Evolutionary conservation across 2,329 filamentous ascomycete genomes (phyloP), one percentile per base, ranked within the genome.

Genomic region (Cryphonectria carpinicola): DNA sequence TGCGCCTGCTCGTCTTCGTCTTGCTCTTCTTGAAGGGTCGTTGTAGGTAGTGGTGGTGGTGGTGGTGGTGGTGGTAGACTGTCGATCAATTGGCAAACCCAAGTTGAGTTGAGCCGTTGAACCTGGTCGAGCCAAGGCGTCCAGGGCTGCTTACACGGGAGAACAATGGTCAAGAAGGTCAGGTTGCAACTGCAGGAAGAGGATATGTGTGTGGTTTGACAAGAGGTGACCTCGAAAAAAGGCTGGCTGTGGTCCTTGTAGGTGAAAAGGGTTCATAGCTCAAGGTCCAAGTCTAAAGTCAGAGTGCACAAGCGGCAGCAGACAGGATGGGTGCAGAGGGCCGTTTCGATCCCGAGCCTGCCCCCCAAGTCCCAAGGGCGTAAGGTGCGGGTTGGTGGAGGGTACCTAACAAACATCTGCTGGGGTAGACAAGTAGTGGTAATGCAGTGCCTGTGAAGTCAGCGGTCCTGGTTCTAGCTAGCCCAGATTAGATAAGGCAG

Each of bases 401-500:
- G 37, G 54, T 54, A 28, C 54, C 52, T 56, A 14, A 17, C 11
- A 4, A 43, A 39, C n/a, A 35, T 7, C 28, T 28, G 37, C 25
- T 64, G n/a, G 28, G 25, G 25, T 4, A 32, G 32, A 32, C 32
- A 32, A 32, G 37, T 25, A 32, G 54, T 32, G 54, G 25, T 54
- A 54, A 54, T 7, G 49, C 49, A 54, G 54, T 32, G 28, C n/a
- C n/a, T 56, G 54, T 56, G 25, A 56, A 56, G 54, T 54, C 52
- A 61, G 58, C 19, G 28, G 35, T 13, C 19, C 61, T 64, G 61
- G 61, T 61, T 67, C n/a, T 35, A 58, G 66, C 54, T 67, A 60
- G 41, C 28, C 49, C 49, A 37, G 65, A 67, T 60, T 65, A 65
- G 63, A 65, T 65, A 65, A 65, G 63, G 43, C 28, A 17, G 10